A percentile compares a stretch with the other conserved stretches of the same genome.
Evolutionary conservation across 805 yeast species (phyloP).

Genomic region (Tetrapisispora nanseiensis): DNA sequence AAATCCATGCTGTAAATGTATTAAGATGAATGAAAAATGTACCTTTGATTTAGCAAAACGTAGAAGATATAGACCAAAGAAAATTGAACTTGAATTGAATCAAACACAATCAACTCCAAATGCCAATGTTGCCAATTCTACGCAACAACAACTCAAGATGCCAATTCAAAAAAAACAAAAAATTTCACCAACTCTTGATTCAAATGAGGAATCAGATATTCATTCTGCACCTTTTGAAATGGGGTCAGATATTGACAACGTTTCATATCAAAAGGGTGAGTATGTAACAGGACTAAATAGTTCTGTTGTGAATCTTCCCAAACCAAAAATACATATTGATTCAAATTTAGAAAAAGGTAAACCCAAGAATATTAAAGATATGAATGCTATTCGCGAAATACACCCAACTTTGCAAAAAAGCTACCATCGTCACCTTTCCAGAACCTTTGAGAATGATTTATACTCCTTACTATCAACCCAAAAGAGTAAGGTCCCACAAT

Average conservation of each 20-base stretch:
- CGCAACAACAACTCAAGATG: too few relatives aligned
- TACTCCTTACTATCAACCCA: constrained; percentile 15
- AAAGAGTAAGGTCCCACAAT: constrained; percentile 30
- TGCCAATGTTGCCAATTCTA: too few relatives aligned
- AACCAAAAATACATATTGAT: background rate
- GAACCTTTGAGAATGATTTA: constrained; percentile 18
- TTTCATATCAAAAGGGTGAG: too few relatives aligned
- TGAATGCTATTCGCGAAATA: background rate
- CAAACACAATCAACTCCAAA: too few relatives aligned
- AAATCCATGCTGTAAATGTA: constrained; percentile 66
- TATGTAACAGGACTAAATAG: background rate
- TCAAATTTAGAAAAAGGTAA: background rate
- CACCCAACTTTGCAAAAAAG: background rate
- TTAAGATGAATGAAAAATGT: constrained; percentile 53
- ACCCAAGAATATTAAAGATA: background rate
- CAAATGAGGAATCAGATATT: too few relatives aligned
- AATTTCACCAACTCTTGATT: too few relatives aligned
- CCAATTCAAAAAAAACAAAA: too few relatives aligned
- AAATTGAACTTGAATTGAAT: background rate
- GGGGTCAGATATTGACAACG: too few relatives aligned
- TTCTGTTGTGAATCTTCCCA: background rate
- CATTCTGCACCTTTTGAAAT: too few relatives aligned
- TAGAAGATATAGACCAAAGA: constrained; percentile 34
- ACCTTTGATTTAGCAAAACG: constrained; percentile 55
- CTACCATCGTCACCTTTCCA: constrained; percentile 2